A percentile compares a stretch with the other conserved stretches of the same genome.
These are phyloP conservation scores for Juglanconis juglandina DNA, from an alignment of 2,329 filamentous ascomycete genomes.

Conservation along the genomic window DNA sequence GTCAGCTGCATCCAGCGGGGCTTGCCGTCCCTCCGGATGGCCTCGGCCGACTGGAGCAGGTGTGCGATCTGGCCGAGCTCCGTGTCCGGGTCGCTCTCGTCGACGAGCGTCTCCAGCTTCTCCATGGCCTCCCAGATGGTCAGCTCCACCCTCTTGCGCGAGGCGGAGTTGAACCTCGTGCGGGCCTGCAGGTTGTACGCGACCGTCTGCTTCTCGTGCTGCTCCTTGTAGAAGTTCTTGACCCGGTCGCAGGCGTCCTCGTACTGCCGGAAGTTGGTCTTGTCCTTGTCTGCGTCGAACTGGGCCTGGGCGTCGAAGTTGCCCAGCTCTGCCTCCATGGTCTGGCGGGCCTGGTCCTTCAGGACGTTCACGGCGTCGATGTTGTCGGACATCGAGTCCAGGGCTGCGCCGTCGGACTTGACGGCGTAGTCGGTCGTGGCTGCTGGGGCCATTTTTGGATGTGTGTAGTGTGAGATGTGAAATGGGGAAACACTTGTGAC, in stretches of 20 bases:
- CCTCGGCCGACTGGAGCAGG: slow-evolving; percentile 82
- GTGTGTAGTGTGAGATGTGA: background rate
- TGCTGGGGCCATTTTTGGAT: slow-evolving; percentile 27
- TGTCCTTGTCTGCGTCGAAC: slow-evolving; percentile 33
- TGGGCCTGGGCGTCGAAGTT: slow-evolving; percentile 21
- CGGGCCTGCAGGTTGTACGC: slow-evolving; percentile 83
- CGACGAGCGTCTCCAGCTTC: slow-evolving; percentile 85
- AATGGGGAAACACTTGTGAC: background rate
- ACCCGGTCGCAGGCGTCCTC: slow-evolving; percentile 79
- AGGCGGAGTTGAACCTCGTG: slow-evolving; percentile 63
- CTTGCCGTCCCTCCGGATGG: slow-evolving; percentile 80
- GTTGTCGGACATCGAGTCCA: slow-evolving; percentile 34
- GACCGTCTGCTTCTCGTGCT: slow-evolving; percentile 69
- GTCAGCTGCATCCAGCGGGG: slow-evolving; percentile 79
- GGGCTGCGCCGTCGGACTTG: slow-evolving; percentile 22
- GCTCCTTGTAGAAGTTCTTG: slow-evolving; percentile 79
- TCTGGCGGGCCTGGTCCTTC: slow-evolving; percentile 15
- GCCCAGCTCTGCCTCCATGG: slow-evolving; percentile 3
- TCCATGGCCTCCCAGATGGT: slow-evolving; percentile 89
- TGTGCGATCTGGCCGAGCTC: slow-evolving; percentile 85
- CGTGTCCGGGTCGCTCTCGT: slow-evolving; percentile 89
- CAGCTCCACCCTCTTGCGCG: slow-evolving; percentile 65
- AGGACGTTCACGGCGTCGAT: slow-evolving; percentile 33
- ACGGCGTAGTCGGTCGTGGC: slow-evolving; percentile 23
- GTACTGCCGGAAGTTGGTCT: slow-evolving; percentile 59